phyloP scores from a whole-genome alignment of 495 filamentous ascomycete species.

The Tuber magnatum region DNA sequence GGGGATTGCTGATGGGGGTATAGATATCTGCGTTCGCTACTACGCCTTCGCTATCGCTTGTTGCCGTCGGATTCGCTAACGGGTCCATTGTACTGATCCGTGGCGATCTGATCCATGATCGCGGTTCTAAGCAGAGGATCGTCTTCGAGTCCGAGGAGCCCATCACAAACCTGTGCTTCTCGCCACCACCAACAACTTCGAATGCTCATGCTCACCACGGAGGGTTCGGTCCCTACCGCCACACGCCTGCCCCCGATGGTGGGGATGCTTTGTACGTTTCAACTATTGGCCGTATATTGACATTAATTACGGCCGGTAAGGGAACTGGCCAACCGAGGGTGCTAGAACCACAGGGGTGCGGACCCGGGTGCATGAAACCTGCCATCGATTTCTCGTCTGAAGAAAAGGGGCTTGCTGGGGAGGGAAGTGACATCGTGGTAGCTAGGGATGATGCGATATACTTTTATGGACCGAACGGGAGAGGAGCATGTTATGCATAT shows the following conservation, averaged over 20 bases:
- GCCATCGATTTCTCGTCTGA: slow-evolving; percentile 37
- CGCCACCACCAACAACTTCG: slow-evolving; percentile 31
- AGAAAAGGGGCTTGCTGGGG: slow-evolving; percentile 39
- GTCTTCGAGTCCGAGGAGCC: slow-evolving; percentile 97
- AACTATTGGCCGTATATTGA: slow-evolving; percentile 82
- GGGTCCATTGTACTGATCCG: slow-evolving; percentile 88
- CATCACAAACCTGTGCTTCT: slow-evolving; percentile 57
- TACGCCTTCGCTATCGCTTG: slow-evolving; percentile 65
- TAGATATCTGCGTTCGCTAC: slow-evolving; percentile 86
- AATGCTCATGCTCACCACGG: slow-evolving; percentile 15
- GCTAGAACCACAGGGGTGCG: slow-evolving; percentile 82
- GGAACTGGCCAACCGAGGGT: slow-evolving; percentile 82
- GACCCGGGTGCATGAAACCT: slow-evolving; percentile 79
- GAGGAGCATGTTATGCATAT: slow-evolving; percentile 78
- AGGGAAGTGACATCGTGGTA: slow-evolving; percentile 76
- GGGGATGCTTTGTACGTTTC: slow-evolving; percentile 70
- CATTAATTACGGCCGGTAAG: slow-evolving; percentile 73
- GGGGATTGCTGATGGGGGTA: slow-evolving; percentile 17
- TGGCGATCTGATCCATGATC: slow-evolving; percentile 90
- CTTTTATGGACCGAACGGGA: slow-evolving; percentile 77
- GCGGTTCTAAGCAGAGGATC: slow-evolving; percentile 89
- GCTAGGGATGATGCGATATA: slow-evolving; percentile 92
- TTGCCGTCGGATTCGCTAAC: slow-evolving; percentile 92
- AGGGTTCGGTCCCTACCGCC: slow-evolving; percentile 32
- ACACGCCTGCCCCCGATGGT: slow-evolving; percentile 31